Evolutionary conservation across 2,329 filamentous ascomycete species (phyloP).

Genomic region (Mycosphaerella sp.): DNA sequence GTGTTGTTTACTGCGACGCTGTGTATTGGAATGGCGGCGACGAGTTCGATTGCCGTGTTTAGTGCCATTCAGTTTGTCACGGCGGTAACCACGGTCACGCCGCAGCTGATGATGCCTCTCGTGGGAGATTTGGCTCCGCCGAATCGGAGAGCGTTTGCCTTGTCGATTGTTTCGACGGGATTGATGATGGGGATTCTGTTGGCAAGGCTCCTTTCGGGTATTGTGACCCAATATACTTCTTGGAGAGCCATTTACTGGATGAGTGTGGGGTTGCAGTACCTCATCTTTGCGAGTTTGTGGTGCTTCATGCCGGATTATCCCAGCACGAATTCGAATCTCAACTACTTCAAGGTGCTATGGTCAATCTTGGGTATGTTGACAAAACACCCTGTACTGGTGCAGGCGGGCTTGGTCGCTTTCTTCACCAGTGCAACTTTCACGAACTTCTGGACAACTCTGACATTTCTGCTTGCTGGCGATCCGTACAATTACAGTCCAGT

Average conservation of each 20-base stretch:
- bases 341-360: conserved; percentile 60
- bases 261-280: conserved; percentile 62
- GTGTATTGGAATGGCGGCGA: conserved; percentile 66
- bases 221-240: conserved; percentile 64
- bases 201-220: conserved; percentile 68
- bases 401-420: conserved; percentile 62
- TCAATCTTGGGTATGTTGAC: conserved; percentile 59
- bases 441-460: conserved; percentile 67
- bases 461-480: conserved; percentile 65
- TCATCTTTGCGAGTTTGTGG: conserved; percentile 60
- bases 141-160: conserved; percentile 59
- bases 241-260: conserved; percentile 80
- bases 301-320: conserved; percentile 77
- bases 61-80: conserved; percentile 65
- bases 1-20: conserved; percentile 58
- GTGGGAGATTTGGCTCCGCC: conserved; percentile 72
- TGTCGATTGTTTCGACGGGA: conserved; percentile 70
- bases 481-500: conserved; percentile 64
- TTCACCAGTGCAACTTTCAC: conserved; percentile 58
- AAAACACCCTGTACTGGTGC: conserved; percentile 62
- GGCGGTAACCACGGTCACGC: conserved; percentile 74
- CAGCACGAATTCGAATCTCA: conserved; percentile 59
- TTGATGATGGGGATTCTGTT: conserved; percentile 69
- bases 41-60: conserved; percentile 58
- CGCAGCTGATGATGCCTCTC: conserved; percentile 67